Percentiles rank a stretch among this genome's conserved stretches.
Conservation (phyloP, 768 basidiomycete species). For the Leccinum boreale region DNA sequence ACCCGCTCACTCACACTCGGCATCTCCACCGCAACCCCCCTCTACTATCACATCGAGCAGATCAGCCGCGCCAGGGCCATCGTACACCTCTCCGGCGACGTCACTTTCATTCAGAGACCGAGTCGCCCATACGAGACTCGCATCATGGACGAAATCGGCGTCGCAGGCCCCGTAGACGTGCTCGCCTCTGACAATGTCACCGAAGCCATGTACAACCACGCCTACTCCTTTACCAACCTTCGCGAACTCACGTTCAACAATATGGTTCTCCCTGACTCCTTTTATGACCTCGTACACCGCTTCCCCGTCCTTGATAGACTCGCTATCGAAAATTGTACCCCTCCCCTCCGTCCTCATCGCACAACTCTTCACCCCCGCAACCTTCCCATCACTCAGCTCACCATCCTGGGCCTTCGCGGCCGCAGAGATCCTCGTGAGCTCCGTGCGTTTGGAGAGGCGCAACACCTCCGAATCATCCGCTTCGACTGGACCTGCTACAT, state of each 20-base stretch:
- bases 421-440: constrained; percentile 22
- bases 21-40: constrained; percentile 19
- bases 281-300: constrained; percentile 35
- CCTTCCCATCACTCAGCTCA: constrained; percentile 43
- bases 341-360: constrained; percentile 20
- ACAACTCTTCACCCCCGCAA: constrained; percentile 26
- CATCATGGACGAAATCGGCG: constrained; percentile 20
- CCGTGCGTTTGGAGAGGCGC: constrained; percentile 35
- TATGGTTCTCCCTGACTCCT: constrained; percentile 35
- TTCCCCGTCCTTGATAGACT: constrained; percentile 38
- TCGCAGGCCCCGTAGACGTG: constrained; percentile 18
- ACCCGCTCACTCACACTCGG: constrained; percentile 25
- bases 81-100: constrained; percentile 15
- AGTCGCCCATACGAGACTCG: constrained; percentile 25
- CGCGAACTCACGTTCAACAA: constrained; percentile 36
- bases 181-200: constrained; percentile 20
- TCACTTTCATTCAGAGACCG: constrained; percentile 15
- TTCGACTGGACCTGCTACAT: constrained; percentile 43
- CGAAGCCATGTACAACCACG: constrained; percentile 19
- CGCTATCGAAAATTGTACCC: constrained; percentile 40
- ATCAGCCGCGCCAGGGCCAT: constrained; percentile 26
- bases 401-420: constrained; percentile 36
- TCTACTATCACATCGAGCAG: constrained; percentile 27
- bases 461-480: constrained; percentile 38
- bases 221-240: constrained; percentile 32